Evolutionary conservation across 257 asterid species (phyloP).

Genomic region (Solanum chaucha): DNA sequence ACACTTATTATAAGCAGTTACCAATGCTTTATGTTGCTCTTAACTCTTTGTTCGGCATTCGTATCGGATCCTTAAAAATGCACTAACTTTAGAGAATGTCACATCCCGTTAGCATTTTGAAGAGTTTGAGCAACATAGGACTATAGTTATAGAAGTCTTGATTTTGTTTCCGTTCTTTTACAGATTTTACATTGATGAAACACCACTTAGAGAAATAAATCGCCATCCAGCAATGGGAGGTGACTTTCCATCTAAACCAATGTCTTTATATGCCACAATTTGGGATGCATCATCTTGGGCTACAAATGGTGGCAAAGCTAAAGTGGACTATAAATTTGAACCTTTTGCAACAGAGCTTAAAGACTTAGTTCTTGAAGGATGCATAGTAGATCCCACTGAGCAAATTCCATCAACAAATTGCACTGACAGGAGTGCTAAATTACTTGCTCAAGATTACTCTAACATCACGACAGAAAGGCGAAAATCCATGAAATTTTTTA

Average conservation of each 20-base stretch:
- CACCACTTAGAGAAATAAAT: constrained; percentile 63
- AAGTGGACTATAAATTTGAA: constrained; percentile 53
- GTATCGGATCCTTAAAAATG: not conserved
- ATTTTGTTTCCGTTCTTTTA: not conserved
- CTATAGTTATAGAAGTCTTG: not conserved
- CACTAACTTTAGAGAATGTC: not conserved
- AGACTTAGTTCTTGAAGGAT: constrained; percentile 68
- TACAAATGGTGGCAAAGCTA: constrained; percentile 75
- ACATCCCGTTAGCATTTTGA: too few species aligned
- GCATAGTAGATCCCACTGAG: constrained; percentile 66
- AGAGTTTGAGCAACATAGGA: not conserved
- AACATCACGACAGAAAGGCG: constrained; percentile 25
- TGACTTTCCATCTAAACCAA: constrained; percentile 84
- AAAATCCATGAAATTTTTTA: constrained; percentile 46
- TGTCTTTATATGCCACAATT: constrained; percentile 86
- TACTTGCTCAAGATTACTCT: constrained; percentile 29
- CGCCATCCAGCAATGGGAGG: constrained; percentile 47
- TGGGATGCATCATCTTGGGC: constrained; percentile 99
- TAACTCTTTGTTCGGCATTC: too few species aligned
- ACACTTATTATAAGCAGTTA: not conserved
- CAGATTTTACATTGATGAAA: constrained; percentile 75
- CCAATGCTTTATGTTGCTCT: not conserved
- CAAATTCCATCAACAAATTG: constrained; percentile 69
- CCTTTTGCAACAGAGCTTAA: constrained; percentile 65
- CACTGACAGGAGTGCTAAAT: constrained; percentile 18